Evolutionary conservation across 2,329 filamentous ascomycete species (phyloP).

Genomic region (Celoporthe dispersa): DNA sequence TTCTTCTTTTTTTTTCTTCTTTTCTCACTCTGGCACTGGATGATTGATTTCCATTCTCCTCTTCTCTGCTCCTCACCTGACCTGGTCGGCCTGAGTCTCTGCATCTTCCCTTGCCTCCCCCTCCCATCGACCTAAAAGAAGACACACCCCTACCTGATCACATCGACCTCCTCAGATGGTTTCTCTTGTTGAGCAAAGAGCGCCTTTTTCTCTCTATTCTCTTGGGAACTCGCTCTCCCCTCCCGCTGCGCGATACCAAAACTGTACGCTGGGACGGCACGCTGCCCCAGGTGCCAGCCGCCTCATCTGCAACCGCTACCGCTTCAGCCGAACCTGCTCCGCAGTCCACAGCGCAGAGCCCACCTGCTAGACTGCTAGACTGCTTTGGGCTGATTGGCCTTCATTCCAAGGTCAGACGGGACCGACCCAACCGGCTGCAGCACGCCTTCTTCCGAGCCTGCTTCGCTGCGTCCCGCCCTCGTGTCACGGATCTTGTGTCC

Average conservation of each 20-base stretch:
- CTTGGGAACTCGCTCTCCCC: neutral
- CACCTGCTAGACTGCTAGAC: conserved; percentile 1
- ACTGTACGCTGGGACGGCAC: neutral
- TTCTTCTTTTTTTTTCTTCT: neutral
- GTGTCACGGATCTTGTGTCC: conserved; percentile 13
- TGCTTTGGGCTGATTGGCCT: conserved; percentile 5
- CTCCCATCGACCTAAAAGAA: neutral
- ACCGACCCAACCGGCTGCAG: conserved; percentile 9
- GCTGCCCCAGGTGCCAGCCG: neutral
- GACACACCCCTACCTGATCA: neutral
- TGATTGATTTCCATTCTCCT: neutral
- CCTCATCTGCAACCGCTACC: conserved; percentile 1
- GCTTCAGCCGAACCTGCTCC: conserved; percentile 11
- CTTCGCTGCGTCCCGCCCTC: conserved; percentile 13
- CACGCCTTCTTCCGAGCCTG: conserved; percentile 8
- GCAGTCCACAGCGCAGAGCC: conserved; percentile 6
- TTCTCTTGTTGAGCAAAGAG: conserved; percentile 2
- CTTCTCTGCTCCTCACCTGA: neutral
- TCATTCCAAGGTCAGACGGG: neutral
- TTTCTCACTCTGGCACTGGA: neutral
- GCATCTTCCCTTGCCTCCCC: neutral
- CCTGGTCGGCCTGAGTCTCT: conserved; percentile 5
- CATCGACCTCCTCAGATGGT: conserved; percentile 9
- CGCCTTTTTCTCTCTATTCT: neutral
- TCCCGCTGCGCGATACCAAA: conserved; percentile 14